Percentiles rank a stretch among this genome's conserved stretches.
These are phyloP conservation scores for Cyberlindnera americana DNA, from an alignment of 805 yeast genomes.

Conservation along the genomic window DNA sequence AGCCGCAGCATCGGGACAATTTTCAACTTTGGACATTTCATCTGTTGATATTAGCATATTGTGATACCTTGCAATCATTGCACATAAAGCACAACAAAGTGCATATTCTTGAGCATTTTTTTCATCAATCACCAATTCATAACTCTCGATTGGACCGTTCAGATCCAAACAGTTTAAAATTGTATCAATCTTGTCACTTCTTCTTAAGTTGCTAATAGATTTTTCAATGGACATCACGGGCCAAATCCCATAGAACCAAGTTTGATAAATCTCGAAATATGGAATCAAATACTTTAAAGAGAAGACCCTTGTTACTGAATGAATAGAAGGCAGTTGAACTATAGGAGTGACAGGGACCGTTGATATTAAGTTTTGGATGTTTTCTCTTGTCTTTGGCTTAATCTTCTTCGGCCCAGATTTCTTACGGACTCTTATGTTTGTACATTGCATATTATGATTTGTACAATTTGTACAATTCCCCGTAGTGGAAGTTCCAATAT, in stretches of 20 bases:
- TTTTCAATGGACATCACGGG: conserved; percentile 22
- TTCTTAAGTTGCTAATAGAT: conserved; percentile 15
- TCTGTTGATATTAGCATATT: conserved; percentile 22
- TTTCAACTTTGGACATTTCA: conserved; percentile 14
- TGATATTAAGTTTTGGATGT: conserved; percentile 13
- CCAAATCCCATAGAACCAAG: conserved; percentile 28
- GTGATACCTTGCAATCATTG: conserved; percentile 22
- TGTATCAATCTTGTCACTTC: neutral
- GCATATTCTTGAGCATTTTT: conserved; percentile 19
- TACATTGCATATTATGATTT: conserved; percentile 23
- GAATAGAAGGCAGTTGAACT: neutral
- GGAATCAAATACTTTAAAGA: conserved; percentile 22
- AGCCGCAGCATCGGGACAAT: conserved; percentile 19
- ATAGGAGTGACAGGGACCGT: neutral
- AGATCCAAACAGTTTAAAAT: conserved; percentile 8
- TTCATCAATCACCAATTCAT: conserved; percentile 8
- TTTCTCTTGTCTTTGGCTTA: conserved; percentile 22
- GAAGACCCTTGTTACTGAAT: conserved; percentile 4
- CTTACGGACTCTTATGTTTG: conserved; percentile 23
- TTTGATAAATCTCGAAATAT: conserved; percentile 24
- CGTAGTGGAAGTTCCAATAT: conserved; percentile 13
- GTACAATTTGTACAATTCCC: conserved; percentile 23
- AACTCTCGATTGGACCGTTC: conserved; percentile 2
- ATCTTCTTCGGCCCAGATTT: conserved; percentile 27
- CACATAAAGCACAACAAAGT: conserved; percentile 24